Evolutionary conservation across 495 filamentous ascomycete genomes (phyloP).

Genomic region (Diplogelasinospora grovesii): DNA sequence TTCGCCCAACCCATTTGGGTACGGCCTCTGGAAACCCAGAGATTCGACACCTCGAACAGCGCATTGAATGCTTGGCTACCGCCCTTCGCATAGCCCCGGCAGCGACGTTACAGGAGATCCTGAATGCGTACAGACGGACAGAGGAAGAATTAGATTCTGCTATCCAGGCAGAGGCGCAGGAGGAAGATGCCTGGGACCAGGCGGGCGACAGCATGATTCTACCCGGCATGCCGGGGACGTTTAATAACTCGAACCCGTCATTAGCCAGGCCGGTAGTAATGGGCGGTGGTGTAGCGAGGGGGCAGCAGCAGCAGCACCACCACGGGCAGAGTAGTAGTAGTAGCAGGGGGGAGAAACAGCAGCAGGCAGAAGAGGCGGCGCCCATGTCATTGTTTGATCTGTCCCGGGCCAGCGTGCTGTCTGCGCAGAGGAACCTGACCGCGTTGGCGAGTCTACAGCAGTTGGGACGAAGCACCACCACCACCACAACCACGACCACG

Average conservation of each 20-base stretch:
- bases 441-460: slow-evolving; percentile 40
- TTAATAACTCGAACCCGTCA: no score
- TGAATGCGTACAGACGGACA: slow-evolving; percentile 75
- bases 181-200: slow-evolving; percentile 67
- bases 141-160: slow-evolving; percentile 76
- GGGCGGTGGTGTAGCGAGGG: no score
- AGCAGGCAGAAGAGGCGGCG: slow-evolving; percentile 53
- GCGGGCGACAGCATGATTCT: slow-evolving; percentile 47
- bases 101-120: slow-evolving; percentile 71
- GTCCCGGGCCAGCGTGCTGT: slow-evolving; percentile 67
- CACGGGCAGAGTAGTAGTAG: slow-evolving; percentile 3
- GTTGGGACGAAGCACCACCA: no score
- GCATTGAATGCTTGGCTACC: slow-evolving; percentile 84
- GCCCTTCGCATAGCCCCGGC: slow-evolving; percentile 77
- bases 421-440: slow-evolving; percentile 52
- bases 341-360: no score
- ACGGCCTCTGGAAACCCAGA: slow-evolving; percentile 46
- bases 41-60: slow-evolving; percentile 66
- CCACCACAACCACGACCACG: no score
- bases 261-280: no score
- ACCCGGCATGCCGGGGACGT: slow-evolving; percentile 58
- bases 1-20: slow-evolving; percentile 45
- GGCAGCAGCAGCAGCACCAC: slow-evolving; percentile 18
- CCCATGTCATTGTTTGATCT: slow-evolving; percentile 95
- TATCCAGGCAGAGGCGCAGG: slow-evolving; percentile 62